phyloP scores from a whole-genome alignment of 164 flowering plant species.

The Saururus chinensis region DNA sequence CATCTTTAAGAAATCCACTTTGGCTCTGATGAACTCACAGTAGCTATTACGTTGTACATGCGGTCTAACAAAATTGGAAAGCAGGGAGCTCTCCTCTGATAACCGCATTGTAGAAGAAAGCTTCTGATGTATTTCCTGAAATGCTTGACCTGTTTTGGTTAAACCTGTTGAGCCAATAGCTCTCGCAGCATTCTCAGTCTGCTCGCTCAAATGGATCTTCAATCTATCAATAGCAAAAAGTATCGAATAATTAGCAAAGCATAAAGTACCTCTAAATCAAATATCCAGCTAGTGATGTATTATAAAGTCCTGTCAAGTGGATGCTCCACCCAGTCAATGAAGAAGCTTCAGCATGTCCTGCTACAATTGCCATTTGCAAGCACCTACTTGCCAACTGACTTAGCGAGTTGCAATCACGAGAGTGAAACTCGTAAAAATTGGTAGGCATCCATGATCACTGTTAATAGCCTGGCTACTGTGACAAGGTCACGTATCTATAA shows the following conservation, averaged over 20 bases:
- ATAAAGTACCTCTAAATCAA: no score
- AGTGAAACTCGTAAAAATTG: no score
- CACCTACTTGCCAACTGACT: no score
- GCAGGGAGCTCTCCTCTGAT: constrained; percentile 18
- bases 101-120: constrained; percentile 15
- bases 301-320: no score
- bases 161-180: constrained; percentile 39
- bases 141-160: constrained; percentile 35
- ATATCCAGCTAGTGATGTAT: no score
- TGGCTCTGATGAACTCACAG: neutral
- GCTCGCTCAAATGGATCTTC: constrained; percentile 97
- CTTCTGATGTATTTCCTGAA: constrained; percentile 19
- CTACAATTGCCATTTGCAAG: no score
- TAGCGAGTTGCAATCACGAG: no score
- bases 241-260: neutral
- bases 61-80: constrained; percentile 31
- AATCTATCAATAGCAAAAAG: constrained; percentile 19
- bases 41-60: constrained; percentile 3
- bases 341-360: no score
- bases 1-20: neutral
- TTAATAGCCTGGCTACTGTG: no score
- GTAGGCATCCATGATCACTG: no score
- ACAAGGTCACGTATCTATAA: no score
- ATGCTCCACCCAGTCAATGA: no score
- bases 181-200: constrained; percentile 64